A percentile compares a stretch with the other conserved stretches of the same genome.
These are phyloP conservation scores for Lodderomyces margitis DNA, from an alignment of 1,139 yeast species.

Conservation along the genomic window DNA sequence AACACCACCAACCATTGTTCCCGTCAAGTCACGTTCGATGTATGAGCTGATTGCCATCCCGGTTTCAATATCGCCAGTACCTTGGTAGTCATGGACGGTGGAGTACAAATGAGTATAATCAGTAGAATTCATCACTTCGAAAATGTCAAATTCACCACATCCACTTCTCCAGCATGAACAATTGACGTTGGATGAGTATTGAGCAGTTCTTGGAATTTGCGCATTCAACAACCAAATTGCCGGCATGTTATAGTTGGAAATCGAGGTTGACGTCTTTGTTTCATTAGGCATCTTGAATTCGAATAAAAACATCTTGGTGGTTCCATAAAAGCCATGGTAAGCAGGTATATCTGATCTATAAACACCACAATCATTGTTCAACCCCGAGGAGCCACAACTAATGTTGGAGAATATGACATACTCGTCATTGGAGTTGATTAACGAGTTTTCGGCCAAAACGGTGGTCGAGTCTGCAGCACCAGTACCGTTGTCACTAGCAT, in stretches of 20 bases:
- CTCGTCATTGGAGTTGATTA: conserved; percentile 69
- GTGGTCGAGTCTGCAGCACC: conserved; percentile 62
- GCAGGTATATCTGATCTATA: conserved; percentile 87
- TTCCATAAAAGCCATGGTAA: conserved; percentile 83
- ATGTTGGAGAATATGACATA: conserved; percentile 71
- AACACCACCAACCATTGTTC: conserved; percentile 68
- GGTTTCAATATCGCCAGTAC: conserved; percentile 54
- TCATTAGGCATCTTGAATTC: conserved; percentile 91
- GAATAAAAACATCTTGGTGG: conserved; percentile 78
- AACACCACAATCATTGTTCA: conserved; percentile 74
- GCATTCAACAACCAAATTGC: conserved; percentile 96
- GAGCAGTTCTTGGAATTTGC: conserved; percentile 89
- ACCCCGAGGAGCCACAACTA: conserved; percentile 52
- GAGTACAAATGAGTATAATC: conserved; percentile 56
- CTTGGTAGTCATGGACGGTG: conserved; percentile 73
- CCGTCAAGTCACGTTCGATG: conserved; percentile 48
- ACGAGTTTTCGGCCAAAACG: conserved; percentile 58
- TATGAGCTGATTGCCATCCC: conserved; percentile 62
- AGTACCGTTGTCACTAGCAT: conserved; percentile 70
- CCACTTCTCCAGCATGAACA: conserved; percentile 96
- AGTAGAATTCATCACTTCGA: conserved; percentile 59
- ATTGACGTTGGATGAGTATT: conserved; percentile 63
- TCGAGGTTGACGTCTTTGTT: conserved; percentile 29
- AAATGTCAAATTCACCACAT: conserved; percentile 94
- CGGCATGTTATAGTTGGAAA: conserved; percentile 80